These are phyloP conservation scores for Xylariaceae sp. DNA, from an alignment of 2,329 filamentous ascomycete genomes.

Conservation along the genomic window DNA sequence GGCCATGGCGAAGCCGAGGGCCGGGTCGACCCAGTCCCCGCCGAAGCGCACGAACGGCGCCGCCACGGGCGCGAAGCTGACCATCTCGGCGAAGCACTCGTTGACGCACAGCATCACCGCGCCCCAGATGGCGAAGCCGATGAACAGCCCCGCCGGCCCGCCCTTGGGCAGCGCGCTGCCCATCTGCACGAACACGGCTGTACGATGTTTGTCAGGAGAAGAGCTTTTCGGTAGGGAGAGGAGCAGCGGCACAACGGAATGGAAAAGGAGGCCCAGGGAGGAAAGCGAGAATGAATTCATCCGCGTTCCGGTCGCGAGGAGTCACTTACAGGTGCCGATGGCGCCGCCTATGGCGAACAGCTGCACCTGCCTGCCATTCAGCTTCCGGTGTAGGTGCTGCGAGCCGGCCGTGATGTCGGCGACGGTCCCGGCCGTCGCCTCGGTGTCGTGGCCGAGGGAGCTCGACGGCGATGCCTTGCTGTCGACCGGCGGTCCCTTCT, in stretches of 20 bases:
- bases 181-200: constrained; percentile 21
- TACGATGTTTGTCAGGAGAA: too few relatives aligned
- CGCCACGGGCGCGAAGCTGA: constrained; percentile 38
- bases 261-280: too few relatives aligned
- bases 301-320: too few relatives aligned
- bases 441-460: background rate
- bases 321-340: constrained; percentile 29
- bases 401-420: background rate
- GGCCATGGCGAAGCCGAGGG: constrained; percentile 36
- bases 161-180: constrained; percentile 25
- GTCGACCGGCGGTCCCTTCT: background rate
- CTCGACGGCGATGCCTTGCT: background rate
- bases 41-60: constrained; percentile 17
- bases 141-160: constrained; percentile 26
- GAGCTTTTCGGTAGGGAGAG: too few relatives aligned
- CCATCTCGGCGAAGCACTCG: constrained; percentile 37
- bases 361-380: constrained; percentile 33
- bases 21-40: constrained; percentile 39
- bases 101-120: constrained; percentile 20
- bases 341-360: constrained; percentile 48
- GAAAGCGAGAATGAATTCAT: too few relatives aligned
- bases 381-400: constrained; percentile 1
- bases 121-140: constrained; percentile 21
- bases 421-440: background rate
- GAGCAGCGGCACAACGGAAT: too few relatives aligned